Percentiles rank a stretch among this genome's conserved stretches.
Evolutionary conservation across 2,329 filamentous ascomycete genomes (phyloP).

Genomic region (Diaporthe sp.): DNA sequence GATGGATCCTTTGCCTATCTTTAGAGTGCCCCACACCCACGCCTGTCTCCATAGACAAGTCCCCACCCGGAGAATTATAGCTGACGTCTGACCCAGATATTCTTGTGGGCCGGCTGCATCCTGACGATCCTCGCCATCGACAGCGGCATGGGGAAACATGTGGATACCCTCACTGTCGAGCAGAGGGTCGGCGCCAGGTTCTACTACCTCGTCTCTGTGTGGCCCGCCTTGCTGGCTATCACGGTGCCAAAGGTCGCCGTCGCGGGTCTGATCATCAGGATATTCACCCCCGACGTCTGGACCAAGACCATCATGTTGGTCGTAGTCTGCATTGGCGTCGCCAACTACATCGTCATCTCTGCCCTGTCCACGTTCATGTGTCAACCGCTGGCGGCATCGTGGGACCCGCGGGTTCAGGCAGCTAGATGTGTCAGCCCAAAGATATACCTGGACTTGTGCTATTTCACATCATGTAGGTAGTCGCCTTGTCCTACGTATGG

Average conservation of each 20-base stretch:
- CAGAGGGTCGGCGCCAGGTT: neutral
- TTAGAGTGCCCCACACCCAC: neutral
- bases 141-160: neutral
- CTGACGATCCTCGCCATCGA: neutral
- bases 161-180: neutral
- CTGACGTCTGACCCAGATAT: neutral
- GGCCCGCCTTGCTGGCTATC: constrained; percentile 1
- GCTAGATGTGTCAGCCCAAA: neutral
- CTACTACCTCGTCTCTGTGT: constrained; percentile 5
- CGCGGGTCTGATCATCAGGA: constrained; percentile 7
- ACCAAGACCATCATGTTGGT: neutral
- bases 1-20: neutral
- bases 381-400: neutral
- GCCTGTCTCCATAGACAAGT: neutral
- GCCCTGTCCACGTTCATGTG: constrained; percentile 1
- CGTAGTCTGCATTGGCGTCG: neutral
- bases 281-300: neutral
- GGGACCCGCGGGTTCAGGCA: neutral
- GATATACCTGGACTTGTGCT: neutral
- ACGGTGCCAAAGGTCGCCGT: constrained; percentile 15
- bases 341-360: neutral
- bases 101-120: neutral
- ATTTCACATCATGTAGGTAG: neutral
- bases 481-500: neutral
- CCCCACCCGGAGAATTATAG: no score